Percentiles rank a stretch among this genome's conserved stretches.
Conservation (phyloP, 1,284 basidiomycete genomes). For the Ganoderma boninense region DNA sequence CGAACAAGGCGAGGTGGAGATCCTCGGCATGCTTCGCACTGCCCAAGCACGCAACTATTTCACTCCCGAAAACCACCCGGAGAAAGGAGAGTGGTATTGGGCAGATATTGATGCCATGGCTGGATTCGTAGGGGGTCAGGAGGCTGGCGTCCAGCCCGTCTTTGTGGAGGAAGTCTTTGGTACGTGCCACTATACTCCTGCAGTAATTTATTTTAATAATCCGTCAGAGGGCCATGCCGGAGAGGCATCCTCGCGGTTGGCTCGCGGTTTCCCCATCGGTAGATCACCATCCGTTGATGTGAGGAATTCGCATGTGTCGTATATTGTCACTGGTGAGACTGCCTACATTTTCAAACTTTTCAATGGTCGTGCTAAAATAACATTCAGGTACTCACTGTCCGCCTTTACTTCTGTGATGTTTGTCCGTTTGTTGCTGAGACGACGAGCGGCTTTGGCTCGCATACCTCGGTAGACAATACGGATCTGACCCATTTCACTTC, state of each 20-base stretch:
- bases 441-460: slow-evolving; percentile 49
- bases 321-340: slow-evolving; percentile 89
- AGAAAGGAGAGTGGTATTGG: slow-evolving; percentile 92
- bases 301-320: slow-evolving; percentile 94
- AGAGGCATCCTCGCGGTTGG: slow-evolving; percentile 69
- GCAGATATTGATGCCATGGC: slow-evolving; percentile 88
- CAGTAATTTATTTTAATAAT: neutral
- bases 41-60: slow-evolving; percentile 79
- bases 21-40: slow-evolving; percentile 80
- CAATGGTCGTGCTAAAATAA: slow-evolving; percentile 16
- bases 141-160: slow-evolving; percentile 81
- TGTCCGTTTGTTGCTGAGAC: slow-evolving; percentile 60
- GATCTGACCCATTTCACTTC: neutral
- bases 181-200: slow-evolving; percentile 45
- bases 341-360: neutral
- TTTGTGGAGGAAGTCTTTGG: slow-evolving; percentile 89
- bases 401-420: slow-evolving; percentile 75
- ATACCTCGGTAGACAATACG: slow-evolving; percentile 39
- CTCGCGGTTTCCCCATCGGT: slow-evolving; percentile 87
- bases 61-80: slow-evolving; percentile 89
- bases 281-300: slow-evolving; percentile 87
- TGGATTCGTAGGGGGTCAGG: slow-evolving; percentile 77
- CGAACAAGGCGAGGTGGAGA: slow-evolving; percentile 65
- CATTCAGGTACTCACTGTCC: slow-evolving; percentile 73
- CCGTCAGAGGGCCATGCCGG: slow-evolving; percentile 83